Evolutionary conservation across 2,329 filamentous ascomycete species (phyloP), one percentile per base, ranked within the genome.

Genomic region (Blumeria hordei): DNA sequence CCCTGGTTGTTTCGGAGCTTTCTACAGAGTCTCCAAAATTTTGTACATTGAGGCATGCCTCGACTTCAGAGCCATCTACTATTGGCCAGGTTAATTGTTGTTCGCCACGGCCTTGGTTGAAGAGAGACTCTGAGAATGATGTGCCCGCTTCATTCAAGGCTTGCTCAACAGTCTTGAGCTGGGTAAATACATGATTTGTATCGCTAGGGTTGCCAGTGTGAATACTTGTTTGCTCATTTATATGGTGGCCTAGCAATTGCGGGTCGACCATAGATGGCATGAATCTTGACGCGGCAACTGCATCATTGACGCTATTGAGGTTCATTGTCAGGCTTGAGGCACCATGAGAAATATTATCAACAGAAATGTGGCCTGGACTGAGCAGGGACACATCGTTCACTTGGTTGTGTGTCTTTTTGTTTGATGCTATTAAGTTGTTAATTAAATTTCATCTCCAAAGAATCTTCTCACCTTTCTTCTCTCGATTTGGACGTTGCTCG

Each of bases 401-500:
- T 28, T 28, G 21, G 21, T 28, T 28, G 21, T 28, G 21, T 28
- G 21, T 28, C 21, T 28, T 28, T 28, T 28, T 28, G 21, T 28
- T 28, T 4, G 21, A 28, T 28, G 4, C 21, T 28, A 28, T 28
- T 2, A 28, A 28, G 21, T 28, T 28, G 21, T 2, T 28, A 28
- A 28, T 28, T 28, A 28, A 28, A 28, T 28, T 28, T 28, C 4
- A 28, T 28, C 21, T 28, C 21, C 21, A 28, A 28, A 28, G 21
- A 28, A 49, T 56, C 59, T 18, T 50, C 67, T 57, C 60, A 71
- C 70, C 62, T 63, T 70, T 69, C 36, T 62, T 67, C 32, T 68
- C 66, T n/a, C 64, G 61, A 7, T 62, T 61, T 10, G 63, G 58
- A 11, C 65, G 65, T 47, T 63, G 65, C 43, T 75, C 74, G 49